phyloP scores from a whole-genome alignment of 2,329 filamentous ascomycete genomes.

The Pseudogymnoascus verrucosus region DNA sequence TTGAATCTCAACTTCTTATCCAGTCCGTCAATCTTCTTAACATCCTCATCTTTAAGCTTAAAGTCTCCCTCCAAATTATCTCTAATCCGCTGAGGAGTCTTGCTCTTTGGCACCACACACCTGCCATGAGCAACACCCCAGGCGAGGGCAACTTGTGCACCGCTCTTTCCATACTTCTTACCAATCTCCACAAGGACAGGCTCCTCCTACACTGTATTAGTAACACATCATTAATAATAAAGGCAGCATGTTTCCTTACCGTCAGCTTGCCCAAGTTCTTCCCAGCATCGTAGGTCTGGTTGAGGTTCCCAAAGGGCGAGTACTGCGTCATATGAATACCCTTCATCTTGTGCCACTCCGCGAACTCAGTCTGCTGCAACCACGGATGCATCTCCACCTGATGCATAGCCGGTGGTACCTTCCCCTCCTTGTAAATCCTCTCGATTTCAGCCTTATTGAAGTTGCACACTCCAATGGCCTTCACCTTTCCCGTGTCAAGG shows the following conservation, averaged over 20 bases:
- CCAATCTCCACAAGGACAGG: constrained; percentile 45
- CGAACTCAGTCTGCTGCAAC: constrained; percentile 41
- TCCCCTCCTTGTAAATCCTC: constrained; percentile 33
- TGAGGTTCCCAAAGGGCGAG: constrained; percentile 51
- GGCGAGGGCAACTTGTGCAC: constrained; percentile 51
- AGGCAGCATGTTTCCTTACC: constrained; percentile 13
- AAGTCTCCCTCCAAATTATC: constrained; percentile 60
- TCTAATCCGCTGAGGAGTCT: constrained; percentile 48
- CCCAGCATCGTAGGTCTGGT: constrained; percentile 52
- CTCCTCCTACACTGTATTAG: constrained; percentile 35
- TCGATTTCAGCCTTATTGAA: constrained; percentile 39
- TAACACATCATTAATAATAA: background rate
- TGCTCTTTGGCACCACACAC: constrained; percentile 57
- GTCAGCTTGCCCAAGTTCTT: constrained; percentile 41
- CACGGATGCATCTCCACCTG: constrained; percentile 49
- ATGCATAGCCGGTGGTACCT: constrained; percentile 47
- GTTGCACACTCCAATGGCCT: constrained; percentile 55
- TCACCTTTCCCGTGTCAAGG: constrained; percentile 42
- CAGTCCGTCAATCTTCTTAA: constrained; percentile 41
- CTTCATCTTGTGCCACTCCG: constrained; percentile 36
- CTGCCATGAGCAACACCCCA: constrained; percentile 51
- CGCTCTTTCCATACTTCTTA: constrained; percentile 45
- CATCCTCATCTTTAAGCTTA: constrained; percentile 47
- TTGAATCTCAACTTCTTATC: constrained; percentile 58
- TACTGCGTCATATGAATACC: constrained; percentile 38